Percentiles rank a stretch among this genome's conserved stretches.
Conservation (phyloP, 768 basidiomycete species). For the Collybia sp. region DNA sequence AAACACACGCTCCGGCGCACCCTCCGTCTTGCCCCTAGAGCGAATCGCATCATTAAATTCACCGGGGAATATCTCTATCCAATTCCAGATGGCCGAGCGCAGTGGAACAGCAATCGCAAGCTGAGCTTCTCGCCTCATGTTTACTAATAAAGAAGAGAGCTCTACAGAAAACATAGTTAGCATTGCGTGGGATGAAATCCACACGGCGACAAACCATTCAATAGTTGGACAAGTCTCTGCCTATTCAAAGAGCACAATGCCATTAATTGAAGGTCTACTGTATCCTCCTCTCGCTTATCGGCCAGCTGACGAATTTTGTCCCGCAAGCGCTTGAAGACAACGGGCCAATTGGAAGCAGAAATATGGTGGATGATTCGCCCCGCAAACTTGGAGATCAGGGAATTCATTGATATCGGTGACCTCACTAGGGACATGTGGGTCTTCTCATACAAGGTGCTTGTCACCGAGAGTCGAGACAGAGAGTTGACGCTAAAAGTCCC, state of each 20-base stretch:
- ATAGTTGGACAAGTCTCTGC: conserved; percentile 58
- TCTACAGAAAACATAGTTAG: conserved; percentile 36
- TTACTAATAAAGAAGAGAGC: conserved; percentile 75
- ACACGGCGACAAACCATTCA: conserved; percentile 49
- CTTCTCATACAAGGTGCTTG: conserved; percentile 47
- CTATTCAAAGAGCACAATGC: conserved; percentile 74
- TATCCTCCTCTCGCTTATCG: conserved; percentile 42
- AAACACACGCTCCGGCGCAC: conserved; percentile 82
- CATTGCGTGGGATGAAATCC: background rate
- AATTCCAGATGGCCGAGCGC: conserved; percentile 83
- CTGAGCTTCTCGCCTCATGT: conserved; percentile 74
- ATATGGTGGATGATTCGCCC: conserved; percentile 82
- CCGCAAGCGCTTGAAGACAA: conserved; percentile 68
- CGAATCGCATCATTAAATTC: conserved; percentile 76
- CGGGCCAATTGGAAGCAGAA: conserved; percentile 83
- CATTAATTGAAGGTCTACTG: conserved; percentile 73
- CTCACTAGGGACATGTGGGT: conserved; percentile 59
- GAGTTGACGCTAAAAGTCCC: conserved; percentile 33
- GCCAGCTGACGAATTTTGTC: conserved; percentile 67
- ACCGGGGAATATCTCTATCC: conserved; percentile 73
- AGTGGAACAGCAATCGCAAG: conserved; percentile 67
- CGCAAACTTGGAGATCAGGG: conserved; percentile 64
- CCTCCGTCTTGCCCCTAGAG: conserved; percentile 63
- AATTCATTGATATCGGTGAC: conserved; percentile 50
- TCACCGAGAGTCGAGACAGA: conserved; percentile 32